phyloP scores from a whole-genome alignment of 352 stramenopile genomes.

The Peronospora tabacina region DNA sequence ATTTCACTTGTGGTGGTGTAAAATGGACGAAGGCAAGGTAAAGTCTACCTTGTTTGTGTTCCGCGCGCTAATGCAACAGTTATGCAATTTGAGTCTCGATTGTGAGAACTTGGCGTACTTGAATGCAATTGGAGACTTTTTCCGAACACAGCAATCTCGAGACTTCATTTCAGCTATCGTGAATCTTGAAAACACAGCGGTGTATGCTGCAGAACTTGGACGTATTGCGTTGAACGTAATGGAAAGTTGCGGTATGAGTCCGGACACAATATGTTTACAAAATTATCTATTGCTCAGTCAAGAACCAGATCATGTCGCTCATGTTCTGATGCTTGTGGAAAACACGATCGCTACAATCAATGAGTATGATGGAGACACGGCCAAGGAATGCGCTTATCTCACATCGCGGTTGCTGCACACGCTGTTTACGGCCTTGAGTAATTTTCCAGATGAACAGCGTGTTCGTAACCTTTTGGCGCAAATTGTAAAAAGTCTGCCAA shows the following conservation, averaged over 20 bases:
- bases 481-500: constrained; percentile 34
- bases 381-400: constrained; percentile 21
- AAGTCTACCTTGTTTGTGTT: constrained; percentile 47
- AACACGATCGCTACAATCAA: constrained; percentile 13
- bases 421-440: constrained; percentile 37
- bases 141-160: constrained; percentile 13
- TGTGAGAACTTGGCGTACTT: constrained; percentile 25
- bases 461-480: constrained; percentile 40
- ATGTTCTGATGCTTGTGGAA: constrained; percentile 36
- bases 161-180: constrained; percentile 1
- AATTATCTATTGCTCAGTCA: constrained; percentile 39
- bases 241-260: constrained; percentile 20
- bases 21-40: constrained; percentile 39
- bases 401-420: constrained; percentile 45
- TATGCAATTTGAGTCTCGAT: constrained; percentile 28
- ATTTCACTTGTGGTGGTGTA: constrained; percentile 41
- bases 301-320: constrained; percentile 26
- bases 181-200: constrained; percentile 1
- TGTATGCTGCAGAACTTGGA: constrained; percentile 23
- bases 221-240: constrained; percentile 31
- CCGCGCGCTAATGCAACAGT: constrained; percentile 42
- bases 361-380: constrained; percentile 1
- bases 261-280: constrained; percentile 39
- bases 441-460: constrained; percentile 27
- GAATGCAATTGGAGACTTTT: constrained; percentile 23